A percentile compares a stretch with the other conserved stretches of the same genome.
phyloP scores from a whole-genome alignment of 1,139 yeast species.

The Pichia sp. region DNA sequence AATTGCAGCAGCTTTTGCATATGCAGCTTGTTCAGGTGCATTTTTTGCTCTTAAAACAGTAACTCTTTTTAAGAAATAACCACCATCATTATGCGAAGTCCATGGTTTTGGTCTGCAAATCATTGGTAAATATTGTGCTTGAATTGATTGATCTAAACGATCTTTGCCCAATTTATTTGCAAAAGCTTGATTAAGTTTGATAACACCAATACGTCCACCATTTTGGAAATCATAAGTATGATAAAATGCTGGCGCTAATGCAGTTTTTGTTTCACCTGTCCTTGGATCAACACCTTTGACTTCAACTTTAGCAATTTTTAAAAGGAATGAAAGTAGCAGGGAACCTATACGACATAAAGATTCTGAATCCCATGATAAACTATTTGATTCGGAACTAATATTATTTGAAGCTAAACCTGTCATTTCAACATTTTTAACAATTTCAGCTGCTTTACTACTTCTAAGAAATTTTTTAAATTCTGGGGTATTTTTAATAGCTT shows the following conservation, averaged over 20 bases:
- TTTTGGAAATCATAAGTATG: constrained; percentile 78
- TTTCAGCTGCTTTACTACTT: constrained; percentile 24
- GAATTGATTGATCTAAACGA: constrained; percentile 58
- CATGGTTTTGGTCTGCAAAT: constrained; percentile 83
- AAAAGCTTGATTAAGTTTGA: constrained; percentile 68
- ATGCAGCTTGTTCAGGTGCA: constrained; percentile 86
- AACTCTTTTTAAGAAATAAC: constrained; percentile 62
- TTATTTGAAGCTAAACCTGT: constrained; percentile 12
- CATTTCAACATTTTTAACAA: constrained; percentile 23
- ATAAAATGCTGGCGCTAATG: constrained; percentile 84
- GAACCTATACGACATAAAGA: constrained; percentile 81
- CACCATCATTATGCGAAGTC: constrained; percentile 78
- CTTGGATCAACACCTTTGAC: constrained; percentile 77
- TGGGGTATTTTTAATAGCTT: constrained; percentile 30
- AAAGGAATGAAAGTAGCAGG: constrained; percentile 61
- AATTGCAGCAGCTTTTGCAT: constrained; percentile 76
- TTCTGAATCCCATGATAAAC: constrained; percentile 51
- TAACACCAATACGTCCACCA: constrained; percentile 78
- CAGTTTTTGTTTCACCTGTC: constrained; percentile 58
- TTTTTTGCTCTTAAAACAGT: constrained; percentile 71
- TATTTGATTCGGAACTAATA: constrained; percentile 15
- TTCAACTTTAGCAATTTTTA: constrained; percentile 76
- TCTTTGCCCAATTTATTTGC: constrained; percentile 64
- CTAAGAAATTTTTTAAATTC: constrained; percentile 43
- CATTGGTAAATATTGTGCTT: constrained; percentile 93